Percentiles rank a stretch among this genome's conserved stretches.
phyloP scores from a whole-genome alignment of 1,284 basidiomycete genomes.

The Sphagnurus paluster region DNA sequence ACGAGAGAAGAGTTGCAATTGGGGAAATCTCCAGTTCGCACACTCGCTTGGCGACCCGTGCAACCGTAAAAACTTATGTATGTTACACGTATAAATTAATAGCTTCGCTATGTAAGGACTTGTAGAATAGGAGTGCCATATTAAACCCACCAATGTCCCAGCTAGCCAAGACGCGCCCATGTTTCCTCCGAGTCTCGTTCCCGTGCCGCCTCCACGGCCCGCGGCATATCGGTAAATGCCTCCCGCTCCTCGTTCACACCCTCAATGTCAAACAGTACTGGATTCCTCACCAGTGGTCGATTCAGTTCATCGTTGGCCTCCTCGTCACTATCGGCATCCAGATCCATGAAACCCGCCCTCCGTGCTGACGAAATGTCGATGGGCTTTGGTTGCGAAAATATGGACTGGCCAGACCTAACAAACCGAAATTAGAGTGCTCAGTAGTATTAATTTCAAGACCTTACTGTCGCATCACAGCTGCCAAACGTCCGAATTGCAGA shows the following conservation, averaged over 20 bases:
- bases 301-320: slow-evolving; percentile 56
- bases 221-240: slow-evolving; percentile 54
- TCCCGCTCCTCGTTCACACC: slow-evolving; percentile 28
- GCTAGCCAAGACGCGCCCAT: slow-evolving; percentile 71
- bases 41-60: too few relatives aligned
- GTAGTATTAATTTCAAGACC: background rate
- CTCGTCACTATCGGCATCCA: slow-evolving; percentile 72
- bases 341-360: slow-evolving; percentile 71
- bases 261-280: slow-evolving; percentile 54
- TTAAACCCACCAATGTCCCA: slow-evolving; percentile 9
- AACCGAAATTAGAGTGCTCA: background rate
- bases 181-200: slow-evolving; percentile 66
- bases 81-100: slow-evolving; percentile 3
- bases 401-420: slow-evolving; percentile 87
- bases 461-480: slow-evolving; percentile 88
- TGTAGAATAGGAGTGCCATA: slow-evolving; percentile 15
- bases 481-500: slow-evolving; percentile 87
- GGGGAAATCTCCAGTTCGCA: too few relatives aligned
- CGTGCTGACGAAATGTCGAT: slow-evolving; percentile 84
- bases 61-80: background rate
- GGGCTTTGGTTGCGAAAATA: slow-evolving; percentile 88
- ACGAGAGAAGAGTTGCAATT: slow-evolving; percentile 4
- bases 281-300: slow-evolving; percentile 53
- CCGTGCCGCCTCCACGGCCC: slow-evolving; percentile 48
- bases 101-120: slow-evolving; percentile 7